These are phyloP conservation scores for Edaphochlamys debaryana DNA, from an alignment of 139 green algal species.

Conservation along the genomic window DNA sequence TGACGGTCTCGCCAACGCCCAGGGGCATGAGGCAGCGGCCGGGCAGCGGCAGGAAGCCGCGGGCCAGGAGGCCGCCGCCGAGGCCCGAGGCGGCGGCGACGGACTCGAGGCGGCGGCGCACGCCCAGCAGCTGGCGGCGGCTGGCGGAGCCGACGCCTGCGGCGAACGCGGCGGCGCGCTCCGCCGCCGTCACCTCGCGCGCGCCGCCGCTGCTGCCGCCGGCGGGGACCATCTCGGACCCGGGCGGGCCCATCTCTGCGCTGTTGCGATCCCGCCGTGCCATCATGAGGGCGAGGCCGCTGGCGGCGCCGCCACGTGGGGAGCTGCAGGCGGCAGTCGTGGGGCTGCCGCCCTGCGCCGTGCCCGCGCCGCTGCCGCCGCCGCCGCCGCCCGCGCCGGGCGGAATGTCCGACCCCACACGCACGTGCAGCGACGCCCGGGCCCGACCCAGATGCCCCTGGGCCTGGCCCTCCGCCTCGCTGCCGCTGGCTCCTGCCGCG, in stretches of 20 bases:
- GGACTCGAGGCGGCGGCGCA: not conserved
- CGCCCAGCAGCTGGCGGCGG: constrained; percentile 4
- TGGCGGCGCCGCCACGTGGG: not conserved
- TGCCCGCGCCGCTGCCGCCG: no score
- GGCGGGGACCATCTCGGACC: no score
- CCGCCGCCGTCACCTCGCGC: not conserved
- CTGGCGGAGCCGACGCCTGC: not conserved
- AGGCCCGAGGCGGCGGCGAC: not conserved
- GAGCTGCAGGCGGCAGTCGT: not conserved
- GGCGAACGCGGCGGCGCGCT: not conserved
- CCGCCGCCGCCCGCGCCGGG: no score
- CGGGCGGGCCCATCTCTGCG: no score
- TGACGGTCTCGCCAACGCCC: constrained; percentile 62
- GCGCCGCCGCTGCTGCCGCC: constrained; percentile 6
- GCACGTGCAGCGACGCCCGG: not conserved
- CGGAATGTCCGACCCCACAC: not conserved
- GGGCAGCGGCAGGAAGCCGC: constrained; percentile 53
- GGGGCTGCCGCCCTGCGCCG: not conserved
- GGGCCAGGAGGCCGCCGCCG: constrained; percentile 9
- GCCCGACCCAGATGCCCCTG: no score
- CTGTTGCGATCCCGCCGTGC: no score
- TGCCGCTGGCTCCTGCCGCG: no score
- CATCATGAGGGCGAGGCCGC: not conserved
- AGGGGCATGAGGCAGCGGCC: constrained; percentile 69
- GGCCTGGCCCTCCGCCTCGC: no score